Evolutionary conservation across 176 grass and related monocot species (phyloP).

Genomic region (Coix lacrymajobi): DNA sequence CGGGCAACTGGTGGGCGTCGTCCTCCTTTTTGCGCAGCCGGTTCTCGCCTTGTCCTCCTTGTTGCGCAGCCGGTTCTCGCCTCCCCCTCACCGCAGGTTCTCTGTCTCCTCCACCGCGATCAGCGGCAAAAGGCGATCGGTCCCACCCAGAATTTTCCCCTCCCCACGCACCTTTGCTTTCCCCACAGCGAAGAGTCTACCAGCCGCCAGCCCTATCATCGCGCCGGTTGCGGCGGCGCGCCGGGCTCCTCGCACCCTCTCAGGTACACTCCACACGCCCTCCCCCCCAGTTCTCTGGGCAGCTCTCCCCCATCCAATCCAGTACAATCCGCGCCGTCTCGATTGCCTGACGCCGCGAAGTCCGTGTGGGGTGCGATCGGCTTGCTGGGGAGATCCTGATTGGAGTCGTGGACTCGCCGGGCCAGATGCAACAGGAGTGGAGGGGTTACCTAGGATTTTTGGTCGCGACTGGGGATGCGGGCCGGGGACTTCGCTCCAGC

Average conservation of each 20-base stretch:
- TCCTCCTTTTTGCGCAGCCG: conserved; percentile 23
- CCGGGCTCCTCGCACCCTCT: background rate
- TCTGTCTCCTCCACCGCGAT: conserved; percentile 7
- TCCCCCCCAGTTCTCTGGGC: background rate
- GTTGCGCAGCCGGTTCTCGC: conserved; percentile 20
- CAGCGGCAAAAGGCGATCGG: conserved; percentile 12
- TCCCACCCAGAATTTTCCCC: background rate
- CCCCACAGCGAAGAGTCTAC: background rate
- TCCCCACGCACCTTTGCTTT: background rate
- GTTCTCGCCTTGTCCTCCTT: conserved; percentile 13
- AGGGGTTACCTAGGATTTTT: conserved; percentile 33
- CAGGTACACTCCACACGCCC: conserved; percentile 14
- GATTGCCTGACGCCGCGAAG: background rate
- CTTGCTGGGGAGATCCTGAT: background rate
- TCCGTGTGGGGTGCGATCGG: background rate
- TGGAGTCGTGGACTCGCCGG: background rate
- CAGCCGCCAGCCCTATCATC: background rate
- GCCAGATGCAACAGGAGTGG: background rate
- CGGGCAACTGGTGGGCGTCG: conserved; percentile 35
- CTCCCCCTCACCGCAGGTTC: background rate
- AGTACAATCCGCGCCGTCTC: background rate
- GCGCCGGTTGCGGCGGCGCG: background rate
- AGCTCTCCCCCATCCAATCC: background rate
- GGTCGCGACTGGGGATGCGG: background rate
- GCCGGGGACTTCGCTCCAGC: background rate